Percentiles rank a stretch among this genome's conserved stretches.
phyloP scores from a whole-genome alignment of 1,284 basidiomycete genomes.

The Fistulina hepatica region DNA sequence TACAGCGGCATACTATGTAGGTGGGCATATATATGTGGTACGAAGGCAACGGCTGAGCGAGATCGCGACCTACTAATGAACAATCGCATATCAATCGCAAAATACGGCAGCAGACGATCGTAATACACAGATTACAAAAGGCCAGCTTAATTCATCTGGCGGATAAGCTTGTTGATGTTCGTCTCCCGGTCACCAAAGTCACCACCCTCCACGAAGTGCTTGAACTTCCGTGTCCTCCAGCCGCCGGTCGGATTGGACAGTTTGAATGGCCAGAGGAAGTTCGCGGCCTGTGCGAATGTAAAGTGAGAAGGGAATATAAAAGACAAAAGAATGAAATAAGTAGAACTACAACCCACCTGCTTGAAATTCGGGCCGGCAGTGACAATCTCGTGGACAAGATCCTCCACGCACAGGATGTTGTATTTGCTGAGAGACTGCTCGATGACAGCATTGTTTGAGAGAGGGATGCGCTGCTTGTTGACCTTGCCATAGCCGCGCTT shows the following conservation, averaged over 20 bases:
- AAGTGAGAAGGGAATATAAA: background rate
- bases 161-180: slow-evolving; percentile 95
- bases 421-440: slow-evolving; percentile 88
- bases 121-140: too few species aligned
- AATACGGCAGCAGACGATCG: too few species aligned
- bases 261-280: slow-evolving; percentile 99
- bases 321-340: background rate
- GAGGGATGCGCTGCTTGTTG: slow-evolving; percentile 94
- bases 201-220: slow-evolving; percentile 88
- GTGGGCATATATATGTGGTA: too few species aligned
- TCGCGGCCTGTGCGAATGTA: slow-evolving; percentile 79
- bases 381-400: slow-evolving; percentile 96
- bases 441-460: slow-evolving; percentile 90
- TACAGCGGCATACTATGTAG: too few species aligned
- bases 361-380: slow-evolving; percentile 98
- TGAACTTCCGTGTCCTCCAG: slow-evolving; percentile 96
- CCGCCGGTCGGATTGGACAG: slow-evolving; percentile 98
- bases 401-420: slow-evolving; percentile 96
- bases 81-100: too few species aligned
- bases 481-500: slow-evolving; percentile 99
- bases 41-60: too few species aligned
- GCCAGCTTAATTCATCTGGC: slow-evolving; percentile 90
- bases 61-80: too few species aligned
- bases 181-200: slow-evolving; percentile 94
- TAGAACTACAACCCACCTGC: slow-evolving; percentile 47